Evolutionary conservation across 139 green algal species (phyloP).

Genomic region (Closterium sp.): DNA sequence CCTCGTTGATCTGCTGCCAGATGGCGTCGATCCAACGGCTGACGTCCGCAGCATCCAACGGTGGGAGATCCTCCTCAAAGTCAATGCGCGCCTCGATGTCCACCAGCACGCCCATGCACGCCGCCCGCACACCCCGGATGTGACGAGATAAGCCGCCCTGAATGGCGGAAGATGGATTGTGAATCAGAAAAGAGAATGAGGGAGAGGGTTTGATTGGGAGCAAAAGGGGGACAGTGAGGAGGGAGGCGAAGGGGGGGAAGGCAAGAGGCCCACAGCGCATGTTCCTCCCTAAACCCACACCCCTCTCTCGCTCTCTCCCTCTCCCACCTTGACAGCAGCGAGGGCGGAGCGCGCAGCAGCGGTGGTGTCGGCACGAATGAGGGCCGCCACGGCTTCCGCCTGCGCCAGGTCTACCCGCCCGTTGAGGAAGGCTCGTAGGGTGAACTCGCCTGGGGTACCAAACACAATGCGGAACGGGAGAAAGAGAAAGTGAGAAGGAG

Average conservation of each 20-base stretch:
- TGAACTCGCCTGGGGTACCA: constrained; percentile 83
- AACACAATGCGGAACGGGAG: no score
- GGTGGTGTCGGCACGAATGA: constrained; percentile 77
- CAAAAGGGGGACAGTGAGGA: no score
- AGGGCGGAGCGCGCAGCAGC: constrained; percentile 10
- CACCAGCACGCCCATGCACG: constrained; percentile 74
- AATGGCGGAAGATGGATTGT: background rate
- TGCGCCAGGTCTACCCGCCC: constrained; percentile 71
- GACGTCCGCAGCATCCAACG: constrained; percentile 66
- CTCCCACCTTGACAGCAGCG: no score
- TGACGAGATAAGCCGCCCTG: constrained; percentile 66
- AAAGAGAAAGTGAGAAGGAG: no score
- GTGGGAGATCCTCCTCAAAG: constrained; percentile 94
- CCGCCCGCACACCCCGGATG: constrained; percentile 60
- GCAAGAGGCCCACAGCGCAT: no score
- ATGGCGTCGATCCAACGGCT: constrained; percentile 51
- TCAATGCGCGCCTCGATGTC: constrained; percentile 81
- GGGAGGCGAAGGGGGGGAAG: no score
- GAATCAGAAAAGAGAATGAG: no score
- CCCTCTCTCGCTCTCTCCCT: no score
- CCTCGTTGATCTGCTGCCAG: constrained; percentile 17
- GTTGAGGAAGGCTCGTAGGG: constrained; percentile 93
- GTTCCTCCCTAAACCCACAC: no score
- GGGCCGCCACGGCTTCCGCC: constrained; percentile 82
- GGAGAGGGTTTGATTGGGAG: no score